A percentile compares a stretch with the other conserved stretches of the same genome.
Conservation (phyloP, 1,284 basidiomycete species). For the Ganoderma leucocontextum region DNA sequence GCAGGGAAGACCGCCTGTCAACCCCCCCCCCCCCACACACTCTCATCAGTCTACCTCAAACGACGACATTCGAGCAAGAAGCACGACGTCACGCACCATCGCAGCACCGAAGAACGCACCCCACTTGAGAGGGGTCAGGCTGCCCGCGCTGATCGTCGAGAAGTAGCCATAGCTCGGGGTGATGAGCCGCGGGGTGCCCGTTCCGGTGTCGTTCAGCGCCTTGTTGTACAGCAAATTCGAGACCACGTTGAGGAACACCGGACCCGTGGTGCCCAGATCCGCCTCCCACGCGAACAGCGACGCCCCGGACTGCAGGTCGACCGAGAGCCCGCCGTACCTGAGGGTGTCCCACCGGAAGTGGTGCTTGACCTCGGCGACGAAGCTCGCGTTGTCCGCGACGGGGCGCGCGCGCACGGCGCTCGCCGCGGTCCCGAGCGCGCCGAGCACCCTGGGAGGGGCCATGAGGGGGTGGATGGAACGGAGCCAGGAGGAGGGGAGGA, state of each 20-base stretch:
- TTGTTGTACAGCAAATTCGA: constrained; percentile 69
- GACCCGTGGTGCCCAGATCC: constrained; percentile 57
- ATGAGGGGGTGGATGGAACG: neutral
- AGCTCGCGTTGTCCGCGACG: neutral
- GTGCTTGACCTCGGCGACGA: neutral
- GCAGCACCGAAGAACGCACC: constrained; percentile 71
- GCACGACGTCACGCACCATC: constrained; percentile 56
- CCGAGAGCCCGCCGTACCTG: constrained; percentile 60
- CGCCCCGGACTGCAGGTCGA: constrained; percentile 52
- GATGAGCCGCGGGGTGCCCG: neutral
- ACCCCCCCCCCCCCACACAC: too few species aligned
- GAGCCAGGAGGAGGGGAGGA: neutral
- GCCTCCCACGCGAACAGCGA: constrained; percentile 67
- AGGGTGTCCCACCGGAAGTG: neutral
- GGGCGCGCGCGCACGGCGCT: neutral
- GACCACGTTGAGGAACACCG: constrained; percentile 67
- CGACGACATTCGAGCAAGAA: neutral
- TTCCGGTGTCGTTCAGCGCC: constrained; percentile 56
- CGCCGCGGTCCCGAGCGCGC: neutral
- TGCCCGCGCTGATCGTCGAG: neutral
- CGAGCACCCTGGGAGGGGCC: neutral
- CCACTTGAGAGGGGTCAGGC: constrained; percentile 61
- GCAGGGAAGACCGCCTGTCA: constrained; percentile 76
- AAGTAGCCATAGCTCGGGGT: neutral
- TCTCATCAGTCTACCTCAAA: neutral